These are phyloP conservation scores for Scedosporium boydii DNA, from an alignment of 2,329 filamentous ascomycete species.

Conservation along the genomic window DNA sequence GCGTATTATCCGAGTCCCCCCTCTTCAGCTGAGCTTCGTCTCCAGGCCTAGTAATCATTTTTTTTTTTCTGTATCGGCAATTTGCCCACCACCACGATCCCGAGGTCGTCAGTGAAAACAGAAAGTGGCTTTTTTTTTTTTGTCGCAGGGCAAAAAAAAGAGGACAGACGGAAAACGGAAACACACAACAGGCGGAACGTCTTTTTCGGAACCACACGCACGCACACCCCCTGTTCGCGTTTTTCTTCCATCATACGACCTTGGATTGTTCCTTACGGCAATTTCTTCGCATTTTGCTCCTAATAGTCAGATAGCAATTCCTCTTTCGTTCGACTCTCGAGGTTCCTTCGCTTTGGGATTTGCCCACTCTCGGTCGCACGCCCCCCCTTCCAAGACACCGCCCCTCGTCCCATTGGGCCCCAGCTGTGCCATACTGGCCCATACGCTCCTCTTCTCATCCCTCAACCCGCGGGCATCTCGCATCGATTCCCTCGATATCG, in stretches of 20 bases:
- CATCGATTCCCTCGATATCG: neutral
- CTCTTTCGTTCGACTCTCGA: neutral
- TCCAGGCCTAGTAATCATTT: no score
- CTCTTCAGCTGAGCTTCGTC: no score
- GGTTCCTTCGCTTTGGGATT: neutral
- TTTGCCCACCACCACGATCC: neutral
- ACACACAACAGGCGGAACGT: neutral
- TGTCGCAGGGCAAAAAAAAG: neutral
- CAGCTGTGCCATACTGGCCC: neutral
- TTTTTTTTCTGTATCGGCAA: neutral
- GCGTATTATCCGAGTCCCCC: neutral
- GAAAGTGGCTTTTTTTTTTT: neutral
- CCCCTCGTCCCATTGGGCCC: neutral
- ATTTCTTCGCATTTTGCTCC: neutral
- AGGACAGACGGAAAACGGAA: neutral
- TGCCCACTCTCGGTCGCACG: neutral
- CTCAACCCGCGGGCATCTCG: neutral
- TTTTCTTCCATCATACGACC: conserved; percentile 4
- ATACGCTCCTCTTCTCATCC: neutral
- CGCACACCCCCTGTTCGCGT: neutral
- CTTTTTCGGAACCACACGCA: neutral
- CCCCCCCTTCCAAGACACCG: neutral
- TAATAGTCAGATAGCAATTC: neutral
- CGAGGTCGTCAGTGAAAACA: neutral
- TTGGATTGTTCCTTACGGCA: neutral